Evolutionary conservation across 2,329 filamentous ascomycete genomes (phyloP).

Genomic region (Rugonectria rugulosa): DNA sequence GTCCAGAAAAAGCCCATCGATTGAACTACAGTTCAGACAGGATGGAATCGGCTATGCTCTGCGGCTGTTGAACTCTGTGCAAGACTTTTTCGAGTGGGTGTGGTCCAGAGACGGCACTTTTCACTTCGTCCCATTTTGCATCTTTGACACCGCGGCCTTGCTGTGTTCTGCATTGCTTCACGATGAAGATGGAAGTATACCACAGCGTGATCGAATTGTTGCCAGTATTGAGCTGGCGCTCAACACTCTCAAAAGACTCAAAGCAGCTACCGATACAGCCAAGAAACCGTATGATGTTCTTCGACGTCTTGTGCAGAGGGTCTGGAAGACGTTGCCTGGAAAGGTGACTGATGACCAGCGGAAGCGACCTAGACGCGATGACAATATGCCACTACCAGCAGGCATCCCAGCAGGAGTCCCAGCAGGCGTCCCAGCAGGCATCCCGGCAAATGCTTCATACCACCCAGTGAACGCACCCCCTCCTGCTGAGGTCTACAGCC

Average conservation of each 20-base stretch:
- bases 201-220: slow-evolving; percentile 50
- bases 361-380: slow-evolving; percentile 3
- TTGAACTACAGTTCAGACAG: slow-evolving; percentile 48
- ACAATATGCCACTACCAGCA: background rate
- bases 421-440: no score
- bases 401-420: background rate
- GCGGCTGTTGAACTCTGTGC: slow-evolving; percentile 50
- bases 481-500: background rate
- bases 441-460: background rate
- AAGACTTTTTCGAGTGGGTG: slow-evolving; percentile 52
- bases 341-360: background rate
- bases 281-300: slow-evolving; percentile 44
- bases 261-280: slow-evolving; percentile 41
- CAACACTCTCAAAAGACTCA: slow-evolving; percentile 43
- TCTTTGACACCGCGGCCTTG: slow-evolving; percentile 60
- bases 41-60: slow-evolving; percentile 54
- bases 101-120: slow-evolving; percentile 57
- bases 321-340: background rate
- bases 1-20: slow-evolving; percentile 33
- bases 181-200: slow-evolving; percentile 50
- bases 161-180: slow-evolving; percentile 61
- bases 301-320: slow-evolving; percentile 35
- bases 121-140: slow-evolving; percentile 56
- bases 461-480: background rate
- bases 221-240: slow-evolving; percentile 48